Base-by-base conservation (phyloP, 2,329 filamentous ascomycete species). In the Diplodia sapinea region DNA sequence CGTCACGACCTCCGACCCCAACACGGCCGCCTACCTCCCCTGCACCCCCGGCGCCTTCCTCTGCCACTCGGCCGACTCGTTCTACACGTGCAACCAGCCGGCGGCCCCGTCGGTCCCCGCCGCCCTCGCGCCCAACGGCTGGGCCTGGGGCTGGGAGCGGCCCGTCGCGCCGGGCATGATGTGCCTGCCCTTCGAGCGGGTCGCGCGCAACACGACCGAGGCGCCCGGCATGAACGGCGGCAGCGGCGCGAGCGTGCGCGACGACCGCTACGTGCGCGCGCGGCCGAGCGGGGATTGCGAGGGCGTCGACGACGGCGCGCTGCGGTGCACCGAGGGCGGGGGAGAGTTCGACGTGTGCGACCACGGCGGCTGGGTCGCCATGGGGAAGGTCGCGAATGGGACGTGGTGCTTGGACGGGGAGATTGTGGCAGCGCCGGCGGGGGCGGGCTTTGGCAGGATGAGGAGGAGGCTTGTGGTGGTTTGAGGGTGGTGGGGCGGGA, bases 41-140 rank as follows among this genome's bases (percentile, higher is more conserved):
- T 81, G 79, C 70, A 73, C 74, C 1, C 79, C 78, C 0, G 78
- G 77, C 23, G 75, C 76, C n/a, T 79, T 79, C 73, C 74, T 81
- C 69, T 81, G 79, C 76, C 75, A 74, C 33, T 75, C 73, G 3
- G 33, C 65, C 20, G 75, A 69, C 2, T 71, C 73, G 23, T 81
- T 76, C 72, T 73, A 75, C 51, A 81, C 78, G 9, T 81, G 79
- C 72, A 72, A 74, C 68, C 70, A 72, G 31, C 64, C 69, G 40
- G 61, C 51, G n/a, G 20, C 33, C 13, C 17, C 59, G n/a, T 4
- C 15, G 0, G 15, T 59, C 38, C 40, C 51, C 31, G 3, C 17
- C 17, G n/a, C 47, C 33, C 31, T 54, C 56, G 49, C 54, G 7
- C 70, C 68, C 29, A 57, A 51, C 5, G 59, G 26, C 12, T 79